Evolutionary conservation across 2,329 filamentous ascomycete species (phyloP), one percentile per base, ranked within the genome.

Genomic region (Salinomyces thailandicus): DNA sequence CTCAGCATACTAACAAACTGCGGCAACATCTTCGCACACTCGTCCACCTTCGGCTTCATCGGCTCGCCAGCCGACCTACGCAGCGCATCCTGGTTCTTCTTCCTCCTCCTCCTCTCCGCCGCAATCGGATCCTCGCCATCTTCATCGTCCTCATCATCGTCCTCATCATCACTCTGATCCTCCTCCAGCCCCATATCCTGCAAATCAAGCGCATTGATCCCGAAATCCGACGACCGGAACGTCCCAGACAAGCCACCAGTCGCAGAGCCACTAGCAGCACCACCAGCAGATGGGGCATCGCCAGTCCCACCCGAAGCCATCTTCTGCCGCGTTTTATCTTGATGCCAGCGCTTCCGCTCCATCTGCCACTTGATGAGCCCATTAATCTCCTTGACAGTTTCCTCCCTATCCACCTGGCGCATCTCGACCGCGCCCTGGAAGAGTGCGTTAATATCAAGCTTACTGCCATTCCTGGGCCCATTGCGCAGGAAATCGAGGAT

Each of bases 241-340:
- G 51, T 53, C 9, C 22, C 22, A 26, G 9, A 8, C 7, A 15
- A 8, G 15, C 13, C 33, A n/a, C 20, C 24, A 6, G 30, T 30
- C 11, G 11, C 27, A 3, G 7, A 8, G 3, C 13, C 57, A 52
- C 46, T 69, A 66, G 16, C 67, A 75, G 6, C 71, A 73, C 5
- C 71, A 69, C 35, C 5, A 37, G 43, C 20, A 51, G 61, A 58
- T 57, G 24, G 67, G 66, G 5, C 69, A 68, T 5, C 58, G 69
- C 77, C 78, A 8, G 22, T 26, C 53, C 87, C 86, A 53, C 89
- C 86, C 2, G 85, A 86, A 0, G 91, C 91, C 91, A 98, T 96
- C 71, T 98, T 98, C 66, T 96, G 91, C 36, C 87, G 71, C 6
- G 91, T 98, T 71, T 98, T 98, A 63, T 93, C 85, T 43, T 89